Evolutionary conservation across 768 basidiomycete species (phyloP).

Genomic region (Psilocybe cubensis): DNA sequence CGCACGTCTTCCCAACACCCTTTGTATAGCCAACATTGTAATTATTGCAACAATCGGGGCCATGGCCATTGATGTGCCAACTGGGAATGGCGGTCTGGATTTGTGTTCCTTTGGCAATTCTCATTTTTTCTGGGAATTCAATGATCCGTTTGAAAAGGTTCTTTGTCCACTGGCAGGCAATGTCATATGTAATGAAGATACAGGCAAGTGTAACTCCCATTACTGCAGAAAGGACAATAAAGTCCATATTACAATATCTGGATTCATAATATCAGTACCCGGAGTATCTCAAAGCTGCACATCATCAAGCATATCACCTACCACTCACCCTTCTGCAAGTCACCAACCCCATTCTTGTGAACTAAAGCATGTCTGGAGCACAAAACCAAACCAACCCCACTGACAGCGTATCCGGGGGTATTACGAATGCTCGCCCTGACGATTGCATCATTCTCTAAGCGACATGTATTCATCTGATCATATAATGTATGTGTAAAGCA

Average conservation of each 20-base stretch:
- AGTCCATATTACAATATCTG: conserved; percentile 21
- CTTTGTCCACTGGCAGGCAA: conserved; percentile 16
- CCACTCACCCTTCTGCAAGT: conserved; percentile 27
- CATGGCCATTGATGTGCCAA: conserved; percentile 41
- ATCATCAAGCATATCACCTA: too few species aligned
- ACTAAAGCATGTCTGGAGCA: conserved; percentile 22
- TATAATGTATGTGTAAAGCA: neutral
- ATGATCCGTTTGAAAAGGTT: conserved; percentile 2
- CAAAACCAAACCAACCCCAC: conserved; percentile 6
- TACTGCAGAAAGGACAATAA: conserved; percentile 9
- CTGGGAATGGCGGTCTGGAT: conserved; percentile 32
- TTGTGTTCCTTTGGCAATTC: neutral
- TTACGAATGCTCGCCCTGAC: conserved; percentile 8
- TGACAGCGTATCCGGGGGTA: conserved; percentile 13
- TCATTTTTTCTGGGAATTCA: conserved; percentile 9
- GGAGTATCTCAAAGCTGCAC: too few species aligned
- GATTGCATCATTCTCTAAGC: conserved; percentile 15
- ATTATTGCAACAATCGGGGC: conserved; percentile 25
- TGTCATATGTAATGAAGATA: conserved; percentile 18
- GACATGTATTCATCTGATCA: conserved; percentile 14
- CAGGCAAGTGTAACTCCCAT: neutral
- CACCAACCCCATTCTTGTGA: conserved; percentile 19
- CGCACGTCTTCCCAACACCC: conserved; percentile 27
- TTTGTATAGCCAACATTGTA: conserved; percentile 33
- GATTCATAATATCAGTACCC: neutral